A percentile compares a stretch with the other conserved stretches of the same genome.
phyloP scores from a whole-genome alignment of 768 basidiomycete species.

The Lactifluus hygrophoroides region DNA sequence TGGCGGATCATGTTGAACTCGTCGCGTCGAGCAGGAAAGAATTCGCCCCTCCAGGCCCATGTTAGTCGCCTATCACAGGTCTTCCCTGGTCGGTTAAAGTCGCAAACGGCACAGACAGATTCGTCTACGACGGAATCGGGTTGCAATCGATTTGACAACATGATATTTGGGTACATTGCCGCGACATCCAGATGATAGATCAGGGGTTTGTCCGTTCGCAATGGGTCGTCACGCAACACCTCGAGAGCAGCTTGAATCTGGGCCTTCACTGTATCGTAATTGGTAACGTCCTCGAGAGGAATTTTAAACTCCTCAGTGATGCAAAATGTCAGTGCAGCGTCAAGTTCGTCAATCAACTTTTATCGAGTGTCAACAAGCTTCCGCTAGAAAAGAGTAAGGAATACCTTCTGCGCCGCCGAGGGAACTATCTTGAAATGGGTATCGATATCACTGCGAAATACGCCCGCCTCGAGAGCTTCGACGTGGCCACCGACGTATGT shows the following conservation, averaged over 20 bases:
- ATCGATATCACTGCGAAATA: conserved; percentile 92
- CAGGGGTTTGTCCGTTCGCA: conserved; percentile 82
- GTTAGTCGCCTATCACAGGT: conserved; percentile 86
- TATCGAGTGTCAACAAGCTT: conserved; percentile 3
- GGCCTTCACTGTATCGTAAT: conserved; percentile 88
- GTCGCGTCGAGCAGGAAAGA: conserved; percentile 93
- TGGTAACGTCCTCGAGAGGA: conserved; percentile 75
- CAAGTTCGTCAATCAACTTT: conserved; percentile 92
- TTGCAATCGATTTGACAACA: conserved; percentile 98
- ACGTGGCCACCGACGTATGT: conserved; percentile 99
- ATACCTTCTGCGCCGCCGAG: conserved; percentile 72
- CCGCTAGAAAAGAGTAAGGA: background rate
- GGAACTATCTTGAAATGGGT: conserved; percentile 95
- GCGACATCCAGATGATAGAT: conserved; percentile 99
- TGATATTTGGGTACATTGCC: conserved; percentile 99
- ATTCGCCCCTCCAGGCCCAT: conserved; percentile 99
- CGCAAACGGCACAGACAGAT: conserved; percentile 94
- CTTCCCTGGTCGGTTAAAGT: conserved; percentile 95
- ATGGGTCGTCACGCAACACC: conserved; percentile 83
- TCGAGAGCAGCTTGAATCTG: conserved; percentile 74
- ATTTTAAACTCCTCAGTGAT: conserved; percentile 78
- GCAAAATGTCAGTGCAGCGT: conserved; percentile 83
- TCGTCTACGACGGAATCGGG: conserved; percentile 98
- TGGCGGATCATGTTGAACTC: conserved; percentile 99
- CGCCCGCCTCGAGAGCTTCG: conserved; percentile 95